Conservation (phyloP, 164 flowering plant genomes). For the Akebia trifoliata region DNA sequence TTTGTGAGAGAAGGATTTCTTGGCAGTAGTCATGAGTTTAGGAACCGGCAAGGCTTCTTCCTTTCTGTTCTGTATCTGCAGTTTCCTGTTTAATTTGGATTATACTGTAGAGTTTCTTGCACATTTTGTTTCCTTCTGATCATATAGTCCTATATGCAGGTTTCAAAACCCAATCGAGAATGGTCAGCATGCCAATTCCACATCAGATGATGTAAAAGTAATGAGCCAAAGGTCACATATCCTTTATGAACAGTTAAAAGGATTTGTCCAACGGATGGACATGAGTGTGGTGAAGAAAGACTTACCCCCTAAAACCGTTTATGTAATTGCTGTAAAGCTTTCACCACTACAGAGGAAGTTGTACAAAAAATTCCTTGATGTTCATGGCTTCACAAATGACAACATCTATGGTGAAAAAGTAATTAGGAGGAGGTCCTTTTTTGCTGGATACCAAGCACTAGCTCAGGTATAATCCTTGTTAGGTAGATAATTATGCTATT, state of each 20-base stretch:
- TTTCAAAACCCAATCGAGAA: slow-evolving; percentile 96
- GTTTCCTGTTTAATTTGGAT: slow-evolving; percentile 2
- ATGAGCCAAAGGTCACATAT: slow-evolving; percentile 98
- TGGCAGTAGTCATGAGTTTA: slow-evolving; percentile 93
- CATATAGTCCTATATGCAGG: slow-evolving; percentile 36
- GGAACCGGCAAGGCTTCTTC: slow-evolving; percentile 63
- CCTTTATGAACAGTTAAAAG: slow-evolving; percentile 92
- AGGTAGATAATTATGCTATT: background rate
- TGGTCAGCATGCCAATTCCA: slow-evolving; percentile 95
- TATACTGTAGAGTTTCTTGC: slow-evolving; percentile 6
- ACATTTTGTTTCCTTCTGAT: slow-evolving; percentile 1
- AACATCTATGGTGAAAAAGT: slow-evolving; percentile 48
- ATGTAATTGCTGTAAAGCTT: slow-evolving; percentile 87
- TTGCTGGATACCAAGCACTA: slow-evolving; percentile 91
- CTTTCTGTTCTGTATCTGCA: slow-evolving; percentile 4
- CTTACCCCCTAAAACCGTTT: slow-evolving; percentile 94
- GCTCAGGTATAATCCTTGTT: slow-evolving; percentile 62
- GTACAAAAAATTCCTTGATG: slow-evolving; percentile 82
- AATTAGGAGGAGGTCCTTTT: slow-evolving; percentile 57
- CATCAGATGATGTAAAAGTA: slow-evolving; percentile 79
- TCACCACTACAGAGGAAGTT: slow-evolving; percentile 81
- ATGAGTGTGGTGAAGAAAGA: slow-evolving; percentile 92
- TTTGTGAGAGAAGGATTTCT: slow-evolving; percentile 99
- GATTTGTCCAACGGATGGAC: slow-evolving; percentile 97
- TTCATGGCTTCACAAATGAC: slow-evolving; percentile 72